Base-by-base conservation (phyloP, 371 early-diverging fungal genomes). In the Saksenaea oblongispora region DNA sequence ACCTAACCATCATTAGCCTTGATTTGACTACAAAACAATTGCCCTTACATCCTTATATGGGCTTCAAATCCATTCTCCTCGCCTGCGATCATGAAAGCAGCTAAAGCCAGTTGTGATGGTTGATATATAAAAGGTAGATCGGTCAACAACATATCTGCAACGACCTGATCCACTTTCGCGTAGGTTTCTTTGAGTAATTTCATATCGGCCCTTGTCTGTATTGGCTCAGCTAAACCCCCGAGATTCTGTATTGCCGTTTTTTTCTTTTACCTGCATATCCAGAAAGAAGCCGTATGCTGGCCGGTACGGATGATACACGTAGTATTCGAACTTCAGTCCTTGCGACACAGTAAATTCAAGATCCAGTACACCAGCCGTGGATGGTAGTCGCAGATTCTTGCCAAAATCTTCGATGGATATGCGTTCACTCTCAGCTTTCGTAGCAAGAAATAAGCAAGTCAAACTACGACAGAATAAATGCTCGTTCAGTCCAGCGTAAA, bases 51-150 rank as follows among this genome's bases (percentile, higher is more conserved):
- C 39, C 74, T 71, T 42, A 82, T 60, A 37, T 84, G 84, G 27
- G 75, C 67, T 24, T 82, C 84, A 56, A 87, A 80, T 34, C 82
- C 82, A 34, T 74, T 74, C n/a, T 83, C 72, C 56, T 72, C 74
- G 17, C 90, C 83, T 5, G 95, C 93, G 34, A 89, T 70, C 62
- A 84, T 70, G 65, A 91, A 81, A 27, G 91, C 90, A 7, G 90
- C 93, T 56, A 95, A 57, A 3, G 94, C 95, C 22, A 96, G 87
- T 75, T 95, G 96, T 0, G 93, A 83, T 9, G 96, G 93, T 68
- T 87, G 89, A 69, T 92, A 93, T 22, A 90, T 74, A 63, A 96
- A 86, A 7, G 84, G 77, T 13, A 93, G 74, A 68, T 97, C 97
- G 0, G 93, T 90, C 58, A 86, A 70, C 15, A 93, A 66, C 13